Base-by-base conservation (phyloP, 768 basidiomycete genomes). In the Pleurotus cornucopiae region DNA sequence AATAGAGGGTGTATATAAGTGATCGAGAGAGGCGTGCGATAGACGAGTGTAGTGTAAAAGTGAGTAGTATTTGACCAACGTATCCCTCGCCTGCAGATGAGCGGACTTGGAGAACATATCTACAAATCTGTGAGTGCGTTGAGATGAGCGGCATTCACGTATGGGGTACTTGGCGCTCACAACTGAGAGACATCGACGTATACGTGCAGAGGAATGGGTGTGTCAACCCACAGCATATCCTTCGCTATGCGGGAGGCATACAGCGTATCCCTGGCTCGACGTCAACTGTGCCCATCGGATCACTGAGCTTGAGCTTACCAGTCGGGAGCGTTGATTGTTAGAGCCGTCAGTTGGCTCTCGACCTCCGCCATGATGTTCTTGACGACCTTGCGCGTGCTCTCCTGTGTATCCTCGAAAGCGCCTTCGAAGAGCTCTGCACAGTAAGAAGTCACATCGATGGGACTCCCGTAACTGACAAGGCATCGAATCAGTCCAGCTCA, bases 291-390 rank as follows among this genome's bases (percentile, higher is more conserved):
- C 4, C 9, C 30, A 11, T 34, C 30, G 30, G 6, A 34, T 7
- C 11, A 9, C 7, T 11, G 11, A 34, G 30, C 30, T 7, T 34
- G 30, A 34, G 30, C 76, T 47, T 73, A 85, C 86, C 88, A 88
- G 62, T 89, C 84, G 3, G 76, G 77, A 0, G 85, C 83, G 61
- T 89, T 88, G 40, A 88, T 76, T 0, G 84, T 85, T 67, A 84
- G 69, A 46, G 72, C 71, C 41, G 71, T 61, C 57, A 90, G 58
- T 60, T 74, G 73, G 6, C 69, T 61, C 63, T 83, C 76, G 6
- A 88, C 74, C 37, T 70, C 70, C 5, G 68, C 69, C 47, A 81
- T 87, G 34, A 90, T 70, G 49, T 73, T 69, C 67, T 84, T 86
- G 18, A 85, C 85, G 3, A 80, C 82, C 2, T 62, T 56, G 57